A percentile compares a stretch with the other conserved stretches of the same genome.
These are phyloP conservation scores for Aristolochia fimbriata DNA, from an alignment of 164 flowering plant genomes.

Conservation along the genomic window DNA sequence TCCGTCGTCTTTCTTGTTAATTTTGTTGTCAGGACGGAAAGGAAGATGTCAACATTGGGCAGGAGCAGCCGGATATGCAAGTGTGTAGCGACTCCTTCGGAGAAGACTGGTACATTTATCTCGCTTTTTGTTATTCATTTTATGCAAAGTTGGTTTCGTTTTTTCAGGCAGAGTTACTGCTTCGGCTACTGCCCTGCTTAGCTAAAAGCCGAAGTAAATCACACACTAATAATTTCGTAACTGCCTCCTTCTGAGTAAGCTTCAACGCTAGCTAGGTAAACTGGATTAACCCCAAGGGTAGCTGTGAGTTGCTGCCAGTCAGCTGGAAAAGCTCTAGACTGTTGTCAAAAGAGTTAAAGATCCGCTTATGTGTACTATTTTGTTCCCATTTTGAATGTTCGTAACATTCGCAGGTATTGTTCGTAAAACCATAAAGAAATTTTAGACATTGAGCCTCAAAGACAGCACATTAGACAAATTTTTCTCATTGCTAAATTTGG, in stretches of 20 bases:
- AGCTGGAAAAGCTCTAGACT: neutral
- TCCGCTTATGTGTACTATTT: no score
- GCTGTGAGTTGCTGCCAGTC: no score
- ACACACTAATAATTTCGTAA: neutral
- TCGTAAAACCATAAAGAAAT: no score
- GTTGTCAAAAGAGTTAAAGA: neutral
- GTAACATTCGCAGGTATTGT: no score
- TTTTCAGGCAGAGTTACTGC: neutral
- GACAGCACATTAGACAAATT: no score
- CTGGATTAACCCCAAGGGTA: no score
- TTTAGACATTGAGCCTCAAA: no score
- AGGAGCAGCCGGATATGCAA: conserved; percentile 20
- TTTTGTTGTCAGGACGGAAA: conserved; percentile 18
- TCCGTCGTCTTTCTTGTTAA: neutral
- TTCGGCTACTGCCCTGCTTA: neutral
- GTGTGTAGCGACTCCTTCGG: conserved; percentile 42
- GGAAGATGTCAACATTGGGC: conserved; percentile 19
- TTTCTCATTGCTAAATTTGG: no score
- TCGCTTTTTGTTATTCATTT: neutral
- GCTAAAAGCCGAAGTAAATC: no score
- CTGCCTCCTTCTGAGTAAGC: no score
- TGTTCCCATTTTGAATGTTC: no score
- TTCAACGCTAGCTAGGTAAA: no score
- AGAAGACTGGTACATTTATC: conserved; percentile 33
- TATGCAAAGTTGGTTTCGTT: neutral